Base-by-base conservation (phyloP, 129 eudicot genomes). In the Helichrysum umbraculigerum region DNA sequence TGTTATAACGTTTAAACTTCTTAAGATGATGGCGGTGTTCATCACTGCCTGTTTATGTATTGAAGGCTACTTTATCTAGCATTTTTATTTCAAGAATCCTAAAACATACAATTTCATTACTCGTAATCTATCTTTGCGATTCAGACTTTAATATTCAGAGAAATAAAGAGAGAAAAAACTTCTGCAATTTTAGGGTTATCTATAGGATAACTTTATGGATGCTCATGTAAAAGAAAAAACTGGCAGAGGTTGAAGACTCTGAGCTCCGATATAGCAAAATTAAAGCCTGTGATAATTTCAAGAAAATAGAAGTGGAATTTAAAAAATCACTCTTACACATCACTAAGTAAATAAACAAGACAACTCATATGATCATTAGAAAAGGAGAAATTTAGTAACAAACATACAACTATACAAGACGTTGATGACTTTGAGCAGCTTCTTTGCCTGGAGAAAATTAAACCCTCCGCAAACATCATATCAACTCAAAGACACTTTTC, bases 381-480 rank as follows among this genome's bases (percentile, higher is more conserved):
- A 20, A 56, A 6, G 9, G 21, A 56, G 22, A 44, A 44, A 56
- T 15, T 56, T 8, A 56, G 10, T 57, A 57, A 19, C 1, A 29
- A 5, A 57, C 62, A 57, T 57, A 21, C 62, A 7, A 19, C 22
- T 47, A 22, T 25, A 9, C 2, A 14, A 60, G 34, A 33, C 4
- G 4, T 64, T 15, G 69, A 28, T 16, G 6, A 64, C 21, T 25
- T 15, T 32, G 69, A 64, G 69, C 4, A 32, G 21, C 69, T 64
- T 28, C 8, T 34, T 30, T 60, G 21, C 44, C 69, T 1, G 44
- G 69, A 64, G n/a, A 29, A 15, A 63, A 63, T 25, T 30, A 63
- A 63, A 63, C 11, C 68, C 37, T 63, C 68, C 21, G 5, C 35
- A 32, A 63, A 28, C 39, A 63, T 63, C 42, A 63, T 63, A 63